Base-by-base conservation (phyloP, 73 alveolate species). In the Paraurostyla sp. region DNA sequence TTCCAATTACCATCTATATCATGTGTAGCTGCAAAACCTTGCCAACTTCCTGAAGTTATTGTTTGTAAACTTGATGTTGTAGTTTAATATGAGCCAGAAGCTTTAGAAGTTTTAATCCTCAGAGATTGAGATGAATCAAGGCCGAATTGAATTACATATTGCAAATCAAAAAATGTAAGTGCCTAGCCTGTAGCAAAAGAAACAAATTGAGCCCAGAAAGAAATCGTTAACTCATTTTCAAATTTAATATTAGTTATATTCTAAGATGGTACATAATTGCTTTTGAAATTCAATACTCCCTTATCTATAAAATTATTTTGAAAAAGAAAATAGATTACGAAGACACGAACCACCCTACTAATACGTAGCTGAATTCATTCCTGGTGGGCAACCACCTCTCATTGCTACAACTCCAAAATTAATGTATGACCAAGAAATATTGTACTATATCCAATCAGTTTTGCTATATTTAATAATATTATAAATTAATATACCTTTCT, bases 21-120 rank as follows among this genome's bases (percentile, higher is more conserved):
- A 27, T 60, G 78, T 60, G 9, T 20, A 30, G 78, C 78, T 27
- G 78, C 78, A 29, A 60, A 33, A 6, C 78, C 78, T 27, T 29
- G 22, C 78, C 78, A 60, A 9, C 7, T 25, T 60, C 32, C 32
- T 16, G 50, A 18, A 27, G 78, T 60, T 60, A 60, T 60, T 16
- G 7, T 2, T 27, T 60, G 4, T 60, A 27, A 16, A 30, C 32
- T 16, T 13, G 78, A 16, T 20, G 45, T 60, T 30, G 78, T 60
- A 9, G 3, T 60, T 11, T 4, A 27, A 60, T 60, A 60, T 3
- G 51, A 13, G 13, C 50, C 50, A 29, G 78, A 27, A 9, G 78
- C 78, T 27, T 30, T 9, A 9, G 78, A 27, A 29, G 78, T 60
- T 60, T 60, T 60, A 2, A 60, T 33, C 25, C 32, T 20, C 23